Evolutionary conservation across 805 yeast species (phyloP).

Genomic region (Yamadazyma philogaea): DNA sequence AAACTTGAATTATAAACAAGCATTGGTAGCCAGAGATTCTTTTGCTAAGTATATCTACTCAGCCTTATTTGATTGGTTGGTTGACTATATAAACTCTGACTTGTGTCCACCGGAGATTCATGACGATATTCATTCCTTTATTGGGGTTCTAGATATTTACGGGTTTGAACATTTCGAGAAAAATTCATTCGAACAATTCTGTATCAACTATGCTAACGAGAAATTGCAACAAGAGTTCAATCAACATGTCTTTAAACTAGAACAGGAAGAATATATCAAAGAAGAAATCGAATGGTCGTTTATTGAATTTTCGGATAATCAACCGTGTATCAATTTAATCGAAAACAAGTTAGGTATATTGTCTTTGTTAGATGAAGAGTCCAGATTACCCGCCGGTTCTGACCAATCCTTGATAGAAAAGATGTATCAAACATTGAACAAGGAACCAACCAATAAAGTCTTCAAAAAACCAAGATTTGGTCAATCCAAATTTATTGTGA

Average conservation of each 20-base stretch:
- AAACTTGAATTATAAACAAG: slow-evolving; percentile 77
- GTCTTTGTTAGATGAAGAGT: slow-evolving; percentile 89
- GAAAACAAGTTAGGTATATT: slow-evolving; percentile 87
- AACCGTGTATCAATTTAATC: slow-evolving; percentile 91
- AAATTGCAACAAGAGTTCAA: slow-evolving; percentile 96
- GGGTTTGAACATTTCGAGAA: slow-evolving; percentile 95
- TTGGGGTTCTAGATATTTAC: slow-evolving; percentile 95
- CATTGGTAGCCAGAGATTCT: slow-evolving; percentile 92
- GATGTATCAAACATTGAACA: slow-evolving; percentile 79
- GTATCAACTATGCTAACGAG: slow-evolving; percentile 96
- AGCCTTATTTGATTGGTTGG: slow-evolving; percentile 93
- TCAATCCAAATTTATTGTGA: slow-evolving; percentile 80
- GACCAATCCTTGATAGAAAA: slow-evolving; percentile 92
- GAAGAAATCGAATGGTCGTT: slow-evolving; percentile 97
- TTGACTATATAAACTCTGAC: slow-evolving; percentile 74
- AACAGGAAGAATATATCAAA: slow-evolving; percentile 89
- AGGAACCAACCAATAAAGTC: slow-evolving; percentile 68
- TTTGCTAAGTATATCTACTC: slow-evolving; percentile 92
- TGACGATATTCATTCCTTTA: slow-evolving; percentile 62
- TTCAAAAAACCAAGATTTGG: slow-evolving; percentile 95
- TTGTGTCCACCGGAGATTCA: slow-evolving; percentile 72
- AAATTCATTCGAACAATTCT: slow-evolving; percentile 95
- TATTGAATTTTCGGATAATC: slow-evolving; percentile 93
- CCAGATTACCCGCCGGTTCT: slow-evolving; percentile 88
- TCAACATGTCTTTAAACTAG: slow-evolving; percentile 94